phyloP scores from a whole-genome alignment of 208 protist species.

The Trypanosoma theileri region DNA sequence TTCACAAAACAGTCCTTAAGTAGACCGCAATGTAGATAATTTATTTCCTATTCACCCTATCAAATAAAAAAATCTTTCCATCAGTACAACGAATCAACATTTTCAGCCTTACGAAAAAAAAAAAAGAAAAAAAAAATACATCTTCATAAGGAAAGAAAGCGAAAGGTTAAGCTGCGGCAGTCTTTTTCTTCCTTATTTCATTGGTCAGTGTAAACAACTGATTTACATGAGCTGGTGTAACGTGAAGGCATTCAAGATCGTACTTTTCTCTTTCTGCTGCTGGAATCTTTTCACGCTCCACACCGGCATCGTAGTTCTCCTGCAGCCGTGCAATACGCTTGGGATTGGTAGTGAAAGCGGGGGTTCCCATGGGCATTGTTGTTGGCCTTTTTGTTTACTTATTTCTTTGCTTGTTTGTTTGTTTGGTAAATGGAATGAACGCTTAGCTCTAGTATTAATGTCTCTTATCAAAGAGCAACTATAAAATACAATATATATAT shows the following conservation, averaged over 20 bases:
- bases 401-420: background rate
- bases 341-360: slow-evolving; percentile 64
- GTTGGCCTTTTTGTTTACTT: background rate
- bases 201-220: slow-evolving; percentile 1
- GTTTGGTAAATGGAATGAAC: background rate
- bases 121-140: too few species aligned
- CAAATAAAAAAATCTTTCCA: too few species aligned
- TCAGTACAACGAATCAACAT: too few species aligned
- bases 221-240: slow-evolving; percentile 4
- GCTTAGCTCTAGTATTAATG: background rate
- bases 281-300: slow-evolving; percentile 59
- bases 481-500: background rate
- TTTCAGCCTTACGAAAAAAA: too few species aligned
- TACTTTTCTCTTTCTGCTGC: slow-evolving; percentile 51
- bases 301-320: slow-evolving; percentile 76
- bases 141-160: too few species aligned
- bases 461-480: background rate
- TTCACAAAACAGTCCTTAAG: too few species aligned
- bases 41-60: too few species aligned
- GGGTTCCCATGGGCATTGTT: slow-evolving; percentile 58
- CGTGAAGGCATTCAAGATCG: slow-evolving; percentile 29
- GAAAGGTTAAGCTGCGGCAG: too few species aligned
- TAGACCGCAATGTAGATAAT: background rate
- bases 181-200: slow-evolving; percentile 20
- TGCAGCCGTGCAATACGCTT: slow-evolving; percentile 63